Evolutionary conservation across 2,329 filamentous ascomycete genomes (phyloP), one percentile per base, ranked within the genome.

Genomic region (Sphaerulina musiva): DNA sequence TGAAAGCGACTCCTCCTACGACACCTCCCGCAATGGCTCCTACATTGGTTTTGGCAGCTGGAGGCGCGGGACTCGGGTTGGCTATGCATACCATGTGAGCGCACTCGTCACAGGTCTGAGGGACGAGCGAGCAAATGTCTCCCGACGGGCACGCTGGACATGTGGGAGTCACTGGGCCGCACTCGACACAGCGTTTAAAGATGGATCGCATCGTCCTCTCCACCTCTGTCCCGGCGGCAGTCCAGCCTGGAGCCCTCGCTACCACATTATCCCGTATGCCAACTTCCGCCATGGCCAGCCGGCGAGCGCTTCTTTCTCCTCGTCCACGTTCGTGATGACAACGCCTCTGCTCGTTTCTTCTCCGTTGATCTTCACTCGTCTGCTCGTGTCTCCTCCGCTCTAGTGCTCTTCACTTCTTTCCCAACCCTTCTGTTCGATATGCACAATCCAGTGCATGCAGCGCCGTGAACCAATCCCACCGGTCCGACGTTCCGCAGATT

Each of bases 1-100:
- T 78, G 44, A 84, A 78, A n/a, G 79, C 78, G 11, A 97, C 71
- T 61, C 90, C 93, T 59, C 90, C 93, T 42, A 97, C 76, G 8
- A 96, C 90, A 60, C 92, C 92, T 60, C 93, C 93, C 1, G 87
- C 92, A 60, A 98, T 96, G 34, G 89, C 88, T 41, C 91, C 91
- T 1, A 85, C 73, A 53, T 88, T 91, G 6, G 86, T 80, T 6
- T 80, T 78, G 38, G 66, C 59, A 42, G 62, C 49, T 68, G 69
- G 51, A n/a, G 68, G 60, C 17, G 62, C 60, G 11, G 69, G 66
- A n/a, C 66, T 68, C 8, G 70, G 67, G 26, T 73, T 70, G 55
- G 70, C 67, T 9, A 80, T 71, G 65, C 84, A 89, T 23, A 72
- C 71, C 31, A 80, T 80, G 31, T 72, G 73, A 4, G 83, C 76